Percentiles rank a stretch among this genome's conserved stretches.
Conservation (phyloP, 257 asterid species). For the Marsdenia floribunda region DNA sequence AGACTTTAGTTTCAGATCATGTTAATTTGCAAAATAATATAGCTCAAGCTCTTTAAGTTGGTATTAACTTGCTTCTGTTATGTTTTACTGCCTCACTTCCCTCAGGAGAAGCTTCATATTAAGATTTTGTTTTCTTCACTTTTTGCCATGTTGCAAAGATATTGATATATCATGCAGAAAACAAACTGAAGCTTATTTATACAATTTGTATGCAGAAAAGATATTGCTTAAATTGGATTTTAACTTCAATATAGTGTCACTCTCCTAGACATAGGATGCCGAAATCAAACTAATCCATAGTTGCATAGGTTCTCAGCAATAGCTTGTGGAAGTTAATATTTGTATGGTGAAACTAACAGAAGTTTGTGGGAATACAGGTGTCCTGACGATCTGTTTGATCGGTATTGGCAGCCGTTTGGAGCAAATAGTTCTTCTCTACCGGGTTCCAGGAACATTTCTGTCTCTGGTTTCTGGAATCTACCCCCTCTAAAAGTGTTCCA, state of each 20-base stretch:
- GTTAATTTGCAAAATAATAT: neutral
- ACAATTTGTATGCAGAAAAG: neutral
- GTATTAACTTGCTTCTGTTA: neutral
- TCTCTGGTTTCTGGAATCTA: constrained; percentile 85
- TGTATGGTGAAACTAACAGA: neutral
- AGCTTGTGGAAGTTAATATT: neutral
- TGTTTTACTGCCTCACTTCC: neutral
- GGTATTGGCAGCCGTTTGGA: constrained; percentile 80
- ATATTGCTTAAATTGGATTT: neutral
- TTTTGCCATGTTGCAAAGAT: neutral
- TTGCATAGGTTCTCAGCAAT: no score
- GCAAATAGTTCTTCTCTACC: constrained; percentile 35
- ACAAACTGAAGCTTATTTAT: neutral
- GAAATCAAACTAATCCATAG: neutral
- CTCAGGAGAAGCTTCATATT: constrained; percentile 5
- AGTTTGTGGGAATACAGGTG: constrained; percentile 41
- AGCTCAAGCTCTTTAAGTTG: neutral
- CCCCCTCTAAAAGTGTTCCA: constrained; percentile 73
- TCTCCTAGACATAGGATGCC: neutral
- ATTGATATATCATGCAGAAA: neutral
- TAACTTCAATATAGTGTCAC: neutral
- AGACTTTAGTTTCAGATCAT: neutral
- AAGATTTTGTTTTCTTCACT: neutral
- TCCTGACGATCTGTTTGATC: constrained; percentile 83
- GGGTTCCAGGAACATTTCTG: constrained; percentile 34